phyloP scores from a whole-genome alignment of 2,329 filamentous ascomycete genomes.

The Clarireedia monteithiana region DNA sequence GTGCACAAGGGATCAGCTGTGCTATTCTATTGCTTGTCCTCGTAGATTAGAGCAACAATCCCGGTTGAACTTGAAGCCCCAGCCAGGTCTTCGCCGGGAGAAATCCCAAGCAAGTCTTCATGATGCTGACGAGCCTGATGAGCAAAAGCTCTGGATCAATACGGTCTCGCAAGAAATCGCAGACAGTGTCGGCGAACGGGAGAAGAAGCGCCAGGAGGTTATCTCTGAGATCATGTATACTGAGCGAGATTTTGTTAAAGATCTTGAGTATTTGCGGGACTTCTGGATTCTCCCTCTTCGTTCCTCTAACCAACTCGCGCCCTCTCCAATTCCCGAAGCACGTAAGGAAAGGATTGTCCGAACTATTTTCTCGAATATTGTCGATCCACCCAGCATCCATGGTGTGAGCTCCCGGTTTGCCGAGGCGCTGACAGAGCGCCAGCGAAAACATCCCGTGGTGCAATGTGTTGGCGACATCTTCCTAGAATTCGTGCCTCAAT shows the following conservation, averaged over 20 bases:
- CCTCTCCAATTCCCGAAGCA: slow-evolving; percentile 81
- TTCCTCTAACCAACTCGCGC: slow-evolving; percentile 52
- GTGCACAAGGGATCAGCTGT: slow-evolving; percentile 88
- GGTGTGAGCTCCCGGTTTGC: slow-evolving; percentile 84
- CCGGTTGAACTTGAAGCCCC: slow-evolving; percentile 84
- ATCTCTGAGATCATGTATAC: slow-evolving; percentile 99
- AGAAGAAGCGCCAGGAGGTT: slow-evolving; percentile 97
- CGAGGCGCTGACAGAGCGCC: slow-evolving; percentile 77
- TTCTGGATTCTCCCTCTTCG: slow-evolving; percentile 96
- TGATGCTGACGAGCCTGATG: slow-evolving; percentile 82
- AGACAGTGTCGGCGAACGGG: slow-evolving; percentile 78
- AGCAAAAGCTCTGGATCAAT: slow-evolving; percentile 99
- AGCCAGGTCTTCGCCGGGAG: slow-evolving; percentile 65
- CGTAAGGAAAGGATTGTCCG: slow-evolving; percentile 85
- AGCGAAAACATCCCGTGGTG: slow-evolving; percentile 86
- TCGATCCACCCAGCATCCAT: slow-evolving; percentile 76
- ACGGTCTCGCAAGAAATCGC: slow-evolving; percentile 93
- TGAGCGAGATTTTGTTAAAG: slow-evolving; percentile 97
- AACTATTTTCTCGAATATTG: slow-evolving; percentile 91
- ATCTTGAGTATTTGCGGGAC: slow-evolving; percentile 92
- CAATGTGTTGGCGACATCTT: slow-evolving; percentile 90
- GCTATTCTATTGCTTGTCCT: slow-evolving; percentile 96
- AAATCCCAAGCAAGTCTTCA: slow-evolving; percentile 66
- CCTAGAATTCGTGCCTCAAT: slow-evolving; percentile 81
- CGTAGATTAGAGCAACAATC: slow-evolving; percentile 91